Percentiles rank a stretch among this genome's conserved stretches.
Evolutionary conservation across 2,329 filamentous ascomycete species (phyloP).

Genomic region (Zymoseptoria ardabiliae): DNA sequence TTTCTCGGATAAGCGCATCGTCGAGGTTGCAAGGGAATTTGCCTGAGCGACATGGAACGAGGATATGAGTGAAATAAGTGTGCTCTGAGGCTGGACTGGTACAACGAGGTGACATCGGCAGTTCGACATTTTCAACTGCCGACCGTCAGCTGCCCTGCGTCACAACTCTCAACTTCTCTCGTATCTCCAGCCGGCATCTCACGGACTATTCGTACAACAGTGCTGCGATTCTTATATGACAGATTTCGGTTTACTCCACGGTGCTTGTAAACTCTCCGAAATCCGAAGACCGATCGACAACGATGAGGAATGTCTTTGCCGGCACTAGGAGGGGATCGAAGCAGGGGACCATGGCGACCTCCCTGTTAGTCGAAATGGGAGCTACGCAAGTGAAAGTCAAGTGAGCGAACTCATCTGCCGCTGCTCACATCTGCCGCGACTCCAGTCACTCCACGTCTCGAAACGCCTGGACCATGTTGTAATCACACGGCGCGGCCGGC

Average conservation of each 20-base stretch:
- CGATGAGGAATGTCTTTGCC: neutral
- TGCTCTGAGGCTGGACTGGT: neutral
- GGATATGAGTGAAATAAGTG: neutral
- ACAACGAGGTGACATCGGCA: neutral
- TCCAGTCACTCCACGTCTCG: slow-evolving; percentile 3
- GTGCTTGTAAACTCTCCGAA: neutral
- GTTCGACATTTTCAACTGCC: neutral
- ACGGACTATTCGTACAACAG: neutral
- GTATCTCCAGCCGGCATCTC: neutral
- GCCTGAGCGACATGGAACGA: neutral
- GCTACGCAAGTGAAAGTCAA: neutral
- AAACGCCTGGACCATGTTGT: neutral
- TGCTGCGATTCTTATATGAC: neutral
- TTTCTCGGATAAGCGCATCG: neutral
- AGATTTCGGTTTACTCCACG: neutral
- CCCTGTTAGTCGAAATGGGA: neutral
- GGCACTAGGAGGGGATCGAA: neutral
- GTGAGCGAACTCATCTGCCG: neutral
- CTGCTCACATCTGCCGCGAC: slow-evolving; percentile 2
- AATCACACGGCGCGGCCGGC: neutral
- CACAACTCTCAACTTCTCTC: neutral
- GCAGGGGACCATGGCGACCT: neutral
- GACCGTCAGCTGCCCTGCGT: neutral
- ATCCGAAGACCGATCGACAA: neutral
- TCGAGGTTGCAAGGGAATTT: neutral